A percentile compares a stretch with the other conserved stretches of the same genome.
Evolutionary conservation across 2,329 filamentous ascomycete genomes (phyloP).

Genomic region (Claviceps sp.): DNA sequence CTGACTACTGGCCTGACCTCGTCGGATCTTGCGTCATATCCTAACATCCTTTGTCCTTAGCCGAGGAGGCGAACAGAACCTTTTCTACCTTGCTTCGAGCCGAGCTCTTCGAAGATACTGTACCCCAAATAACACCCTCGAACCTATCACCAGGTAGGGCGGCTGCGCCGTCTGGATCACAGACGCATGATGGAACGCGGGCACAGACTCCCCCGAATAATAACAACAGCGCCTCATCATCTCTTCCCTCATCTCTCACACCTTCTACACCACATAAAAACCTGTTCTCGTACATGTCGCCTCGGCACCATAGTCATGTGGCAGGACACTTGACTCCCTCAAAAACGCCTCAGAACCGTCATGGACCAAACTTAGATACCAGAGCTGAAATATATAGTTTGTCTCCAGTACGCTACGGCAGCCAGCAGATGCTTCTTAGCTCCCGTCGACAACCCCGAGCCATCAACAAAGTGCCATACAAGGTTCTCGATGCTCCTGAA

Average conservation of each 20-base stretch:
- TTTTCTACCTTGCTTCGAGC: slow-evolving; percentile 79
- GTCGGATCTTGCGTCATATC: not conserved
- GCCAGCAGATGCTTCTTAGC: slow-evolving; percentile 84
- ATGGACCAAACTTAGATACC: slow-evolving; percentile 79
- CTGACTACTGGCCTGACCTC: not conserved
- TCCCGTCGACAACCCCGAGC: slow-evolving; percentile 78
- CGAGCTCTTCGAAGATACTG: slow-evolving; percentile 82
- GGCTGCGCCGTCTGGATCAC: slow-evolving; percentile 36
- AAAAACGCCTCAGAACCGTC: slow-evolving; percentile 75
- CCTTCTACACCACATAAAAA: slow-evolving; percentile 97
- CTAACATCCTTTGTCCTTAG: slow-evolving; percentile 23
- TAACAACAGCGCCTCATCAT: slow-evolving; percentile 25
- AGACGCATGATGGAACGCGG: slow-evolving; percentile 51
- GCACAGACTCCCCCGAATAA: slow-evolving; percentile 71
- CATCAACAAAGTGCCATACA: slow-evolving; percentile 94
- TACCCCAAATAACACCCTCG: slow-evolving; percentile 65
- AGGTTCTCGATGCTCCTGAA: slow-evolving; percentile 92
- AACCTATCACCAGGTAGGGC: slow-evolving; percentile 46
- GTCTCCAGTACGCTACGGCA: slow-evolving; percentile 84
- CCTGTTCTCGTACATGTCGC: slow-evolving; percentile 81
- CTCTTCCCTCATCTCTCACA: slow-evolving; percentile 62
- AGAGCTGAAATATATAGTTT: slow-evolving; percentile 89
- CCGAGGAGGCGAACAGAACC: slow-evolving; percentile 87
- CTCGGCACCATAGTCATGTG: slow-evolving; percentile 52
- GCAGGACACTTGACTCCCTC: slow-evolving; percentile 79